Evolutionary conservation across 106 monocot genomes (phyloP), one percentile per base, ranked within the genome.

Genomic region (Platanthera zijinensis): DNA sequence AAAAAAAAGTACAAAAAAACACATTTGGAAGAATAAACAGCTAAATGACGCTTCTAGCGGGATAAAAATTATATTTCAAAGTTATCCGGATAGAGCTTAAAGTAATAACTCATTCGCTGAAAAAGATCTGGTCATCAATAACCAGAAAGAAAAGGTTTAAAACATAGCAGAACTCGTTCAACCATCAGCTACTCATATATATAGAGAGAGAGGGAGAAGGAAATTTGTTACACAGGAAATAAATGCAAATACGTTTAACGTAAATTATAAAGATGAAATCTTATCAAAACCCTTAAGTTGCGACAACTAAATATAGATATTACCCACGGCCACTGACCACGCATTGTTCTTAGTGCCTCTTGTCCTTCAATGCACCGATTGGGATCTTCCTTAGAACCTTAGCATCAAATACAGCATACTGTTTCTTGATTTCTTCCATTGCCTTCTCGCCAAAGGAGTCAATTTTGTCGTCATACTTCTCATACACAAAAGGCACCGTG

Each of bases 401-500:
- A 6, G 30, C 57, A 39, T 72, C 39, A 45, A 72, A 25, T 39
- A 72, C 57, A 22, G 72, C 78, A 59, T 72, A 72, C 14, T 78
- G 78, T 22, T 78, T 78, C 72, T 78, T 78, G 47, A 78, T 46
- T 57, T 78, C 78, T 78, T 15, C 48, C 6, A 48, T 72, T 11
- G 57, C 78, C 71, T 71, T 72, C 78, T 78, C 78, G 5, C 50
- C 71, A 46, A 78, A 72, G 12, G 70, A 49, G 22, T 78, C 78
- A 6, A 78, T 21, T 78, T 78, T 59, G 9, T 78, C 72, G 14
- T 78, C 72, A 57, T 78, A 72, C 48, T 78, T 78, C 22, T 78
- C 78, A 57, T 78, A 78, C n/a, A 78, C 71, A 14, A 78, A 39
- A 47, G 78, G 78, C 71, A 72, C 57, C 21, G 72, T 59, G 53